Percentiles rank a stretch among this genome's conserved stretches.
Conservation (phyloP, 176 grass and related monocot genomes). For the Pontederia paniculata region DNA sequence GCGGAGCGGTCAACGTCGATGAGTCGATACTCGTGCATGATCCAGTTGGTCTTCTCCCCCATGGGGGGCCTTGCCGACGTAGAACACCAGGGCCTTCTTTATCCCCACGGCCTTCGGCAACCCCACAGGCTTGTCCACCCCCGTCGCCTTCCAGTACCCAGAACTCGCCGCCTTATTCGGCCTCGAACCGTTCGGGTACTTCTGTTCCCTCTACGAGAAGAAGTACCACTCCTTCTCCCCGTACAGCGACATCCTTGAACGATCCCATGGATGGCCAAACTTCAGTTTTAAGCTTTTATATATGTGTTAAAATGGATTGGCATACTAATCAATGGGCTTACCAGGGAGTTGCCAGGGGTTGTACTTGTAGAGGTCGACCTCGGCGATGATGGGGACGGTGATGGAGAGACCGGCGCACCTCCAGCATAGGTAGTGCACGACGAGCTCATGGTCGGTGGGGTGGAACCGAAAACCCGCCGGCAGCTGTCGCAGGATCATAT, state of each 20-base stretch:
- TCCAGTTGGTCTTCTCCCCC: slow-evolving; percentile 40
- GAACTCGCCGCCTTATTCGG: slow-evolving; percentile 28
- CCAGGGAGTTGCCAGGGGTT: slow-evolving; percentile 37
- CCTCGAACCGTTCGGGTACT: slow-evolving; percentile 41
- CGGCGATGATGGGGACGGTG: slow-evolving; percentile 23
- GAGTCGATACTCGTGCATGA: slow-evolving; percentile 48
- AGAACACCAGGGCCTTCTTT: slow-evolving; percentile 43
- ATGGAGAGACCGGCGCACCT: slow-evolving; percentile 17
- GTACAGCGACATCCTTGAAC: slow-evolving; percentile 24
- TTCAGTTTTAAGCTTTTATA: not conserved
- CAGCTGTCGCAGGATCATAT: slow-evolving; percentile 3
- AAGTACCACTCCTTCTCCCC: slow-evolving; percentile 46
- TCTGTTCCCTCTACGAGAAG: slow-evolving; percentile 35
- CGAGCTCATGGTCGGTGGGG: slow-evolving; percentile 35
- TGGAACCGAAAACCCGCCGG: slow-evolving; percentile 37
- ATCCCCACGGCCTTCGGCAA: slow-evolving; percentile 20
- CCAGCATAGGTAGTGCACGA: slow-evolving; percentile 25
- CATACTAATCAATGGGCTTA: not conserved
- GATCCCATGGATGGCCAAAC: not conserved
- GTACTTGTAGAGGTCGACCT: slow-evolving; percentile 37
- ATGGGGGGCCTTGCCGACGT: slow-evolving; percentile 35
- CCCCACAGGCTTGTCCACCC: slow-evolving; percentile 28
- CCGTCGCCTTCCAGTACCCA: slow-evolving; percentile 48
- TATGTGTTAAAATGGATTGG: not conserved
- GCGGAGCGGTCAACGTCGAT: slow-evolving; percentile 19